phyloP scores from a whole-genome alignment of 2,329 filamentous ascomycete genomes.

The Pestalotiopsis sp. region DNA sequence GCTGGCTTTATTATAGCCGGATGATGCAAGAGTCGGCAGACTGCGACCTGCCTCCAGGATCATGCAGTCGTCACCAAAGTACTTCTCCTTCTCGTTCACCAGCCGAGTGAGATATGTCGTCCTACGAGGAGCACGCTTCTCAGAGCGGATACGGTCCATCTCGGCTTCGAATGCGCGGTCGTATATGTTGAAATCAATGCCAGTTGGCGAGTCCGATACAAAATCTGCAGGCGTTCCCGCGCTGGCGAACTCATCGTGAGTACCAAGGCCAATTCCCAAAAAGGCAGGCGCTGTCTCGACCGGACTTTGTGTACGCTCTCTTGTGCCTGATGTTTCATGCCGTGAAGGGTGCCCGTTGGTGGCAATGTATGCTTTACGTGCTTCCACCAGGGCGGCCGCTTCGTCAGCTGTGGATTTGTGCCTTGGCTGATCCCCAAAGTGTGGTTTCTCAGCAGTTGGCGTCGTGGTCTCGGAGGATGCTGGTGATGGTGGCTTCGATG shows the following conservation, averaged over 20 bases:
- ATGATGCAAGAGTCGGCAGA: slow-evolving; percentile 16
- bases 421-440: slow-evolving; percentile 21
- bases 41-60: slow-evolving; percentile 34
- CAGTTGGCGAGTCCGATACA: slow-evolving; percentile 83
- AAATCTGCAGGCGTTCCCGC: slow-evolving; percentile 37
- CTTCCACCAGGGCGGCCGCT: slow-evolving; percentile 50
- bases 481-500: not conserved
- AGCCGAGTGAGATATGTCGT: slow-evolving; percentile 51
- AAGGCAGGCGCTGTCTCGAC: slow-evolving; percentile 65
- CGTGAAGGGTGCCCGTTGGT: slow-evolving; percentile 28
- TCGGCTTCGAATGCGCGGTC: slow-evolving; percentile 85
- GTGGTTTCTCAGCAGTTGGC: slow-evolving; percentile 7
- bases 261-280: slow-evolving; percentile 75
- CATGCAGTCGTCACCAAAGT: slow-evolving; percentile 37
- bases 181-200: slow-evolving; percentile 85
- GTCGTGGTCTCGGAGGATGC: not conserved
- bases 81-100: slow-evolving; percentile 45
- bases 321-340: slow-evolving; percentile 41
- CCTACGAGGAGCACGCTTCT: slow-evolving; percentile 36
- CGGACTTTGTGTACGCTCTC: slow-evolving; percentile 65
- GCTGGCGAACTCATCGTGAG: slow-evolving; percentile 43
- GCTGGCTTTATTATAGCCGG: slow-evolving; percentile 12
- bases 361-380: slow-evolving; percentile 45
- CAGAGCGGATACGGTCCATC: slow-evolving; percentile 55
- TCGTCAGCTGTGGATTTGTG: slow-evolving; percentile 43